Base-by-base conservation (phyloP, 352 stramenopile genomes). In the Globisporangium lucens region DNA sequence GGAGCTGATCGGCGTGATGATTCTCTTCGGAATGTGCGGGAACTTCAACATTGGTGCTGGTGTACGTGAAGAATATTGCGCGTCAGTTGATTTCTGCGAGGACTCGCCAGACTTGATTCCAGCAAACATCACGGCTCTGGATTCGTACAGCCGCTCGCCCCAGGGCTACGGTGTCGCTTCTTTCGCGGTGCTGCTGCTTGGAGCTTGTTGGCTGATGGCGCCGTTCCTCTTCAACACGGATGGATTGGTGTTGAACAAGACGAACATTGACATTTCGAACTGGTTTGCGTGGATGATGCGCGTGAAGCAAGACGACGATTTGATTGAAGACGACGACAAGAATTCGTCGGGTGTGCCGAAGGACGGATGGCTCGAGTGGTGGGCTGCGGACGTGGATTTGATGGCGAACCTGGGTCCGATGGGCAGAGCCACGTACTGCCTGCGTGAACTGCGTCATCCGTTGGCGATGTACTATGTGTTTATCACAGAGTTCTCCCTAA, bases 161-260 rank as follows among this genome's bases (percentile, higher is more conserved):
- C 89, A 96, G 67, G 87, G 81, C 56, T 96, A 91, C 56, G 87
- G 89, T 0, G 73, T 95, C 30, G 81, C 85, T 4, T 92, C 89
- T 5, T 95, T 96, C 59, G 87, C 89, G 10, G 87, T 96, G 61
- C 71, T 91, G 52, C 78, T 96, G 46, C 77, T 96, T 2, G 87
- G 83, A 33, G 82, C 86, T 7, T 94, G 87, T 51, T 96, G 89
- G 89, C 71, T 96, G 46, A 73, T 94, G 55, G 86, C 86, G 20
- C 89, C 89, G 0, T 96, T 95, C 61, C 69, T 96, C 6, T 96
- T 94, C 74, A 96, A 96, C 71, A 95, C 89, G n/a, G 87, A 95
- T 49, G 87, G 87, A n/a, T 65, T 96, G 10, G 89, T 94, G 56
- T 76, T 91, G 20, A 80, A 90, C 43, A 94, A 94, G 67, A 90